Evolutionary conservation across 306 rosid species (phyloP), one percentile per base, ranked within the genome.

Genomic region (Sophora flavescens): DNA sequence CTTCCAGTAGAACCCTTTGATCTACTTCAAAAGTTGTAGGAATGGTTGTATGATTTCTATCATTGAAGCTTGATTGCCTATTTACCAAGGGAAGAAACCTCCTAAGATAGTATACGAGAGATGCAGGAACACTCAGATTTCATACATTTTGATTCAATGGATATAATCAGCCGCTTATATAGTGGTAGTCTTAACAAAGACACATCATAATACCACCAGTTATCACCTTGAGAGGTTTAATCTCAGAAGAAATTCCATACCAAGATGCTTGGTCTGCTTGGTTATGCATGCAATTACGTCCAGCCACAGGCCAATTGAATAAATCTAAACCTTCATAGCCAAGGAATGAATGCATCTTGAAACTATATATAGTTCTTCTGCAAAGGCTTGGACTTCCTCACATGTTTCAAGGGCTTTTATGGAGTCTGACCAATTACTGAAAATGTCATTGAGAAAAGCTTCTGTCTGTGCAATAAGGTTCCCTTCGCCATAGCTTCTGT

Each of bases 201-300:
- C 22, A 85, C 90, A 58, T 93, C 98, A 79, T 89, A 96, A 41
- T 68, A 89, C 98, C 98, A 93, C 98, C 98, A 93, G 30, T 85
- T 74, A 38, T 87, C 90, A 1, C 87, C 78, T 10, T 63, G 58
- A 50, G 72, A 14, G 80, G 78, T 81, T 80, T 89, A 30, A 35
- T 15, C 26, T 86, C 81, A 0, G 87, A 78, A 77, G 84, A 75
- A 63, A 92, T 83, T 63, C 92, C 94, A 67, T 87, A 89, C 96
- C 87, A 87, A 52, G 78, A 59, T 45, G 57, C 81, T 18, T 78
- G 45, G 8, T 81, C 82, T 11, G 42, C 77, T 17, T 83, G 81
- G 79, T 64, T 75, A 54, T 81, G 79, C 4, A 26, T 18, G 81
- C 56, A 68, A 52, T 72, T 83, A 33, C 77, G 61, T 17, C 74